phyloP scores from a whole-genome alignment of 164 flowering plant genomes.

The Aristolochia californica region DNA sequence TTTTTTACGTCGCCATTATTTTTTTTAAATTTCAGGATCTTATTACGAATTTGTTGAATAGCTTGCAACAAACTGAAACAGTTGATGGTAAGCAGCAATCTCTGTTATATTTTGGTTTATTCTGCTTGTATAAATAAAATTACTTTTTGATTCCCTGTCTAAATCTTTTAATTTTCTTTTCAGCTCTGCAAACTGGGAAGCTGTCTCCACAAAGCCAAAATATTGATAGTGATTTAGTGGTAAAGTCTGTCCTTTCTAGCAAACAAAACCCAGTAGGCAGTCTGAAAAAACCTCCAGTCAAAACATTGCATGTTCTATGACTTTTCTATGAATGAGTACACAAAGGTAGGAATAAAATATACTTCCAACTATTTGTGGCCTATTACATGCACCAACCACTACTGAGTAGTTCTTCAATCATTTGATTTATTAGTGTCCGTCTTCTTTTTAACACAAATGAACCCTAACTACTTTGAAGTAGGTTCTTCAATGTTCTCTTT shows the following conservation, averaged over 20 bases:
- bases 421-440: no score
- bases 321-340: no score
- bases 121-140: not conserved
- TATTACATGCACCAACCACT: no score
- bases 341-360: no score
- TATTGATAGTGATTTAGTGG: slow-evolving; percentile 60
- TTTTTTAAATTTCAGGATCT: slow-evolving; percentile 50
- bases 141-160: slow-evolving; percentile 1
- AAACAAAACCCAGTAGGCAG: no score
- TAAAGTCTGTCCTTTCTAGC: slow-evolving; percentile 24
- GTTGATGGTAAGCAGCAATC: slow-evolving; percentile 53
- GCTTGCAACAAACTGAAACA: slow-evolving; percentile 60
- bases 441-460: no score
- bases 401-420: no score
- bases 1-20: slow-evolving; percentile 2
- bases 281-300: not conserved
- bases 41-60: slow-evolving; percentile 52
- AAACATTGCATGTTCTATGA: no score
- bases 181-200: slow-evolving; percentile 73
- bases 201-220: slow-evolving; percentile 47
- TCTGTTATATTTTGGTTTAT: not conserved
- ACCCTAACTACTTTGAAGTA: no score
- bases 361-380: no score
- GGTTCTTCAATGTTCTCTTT: no score
- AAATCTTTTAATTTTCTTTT: slow-evolving; percentile 7